Evolutionary conservation across 345 rosid species (phyloP).

Genomic region (Populus davidiana): DNA sequence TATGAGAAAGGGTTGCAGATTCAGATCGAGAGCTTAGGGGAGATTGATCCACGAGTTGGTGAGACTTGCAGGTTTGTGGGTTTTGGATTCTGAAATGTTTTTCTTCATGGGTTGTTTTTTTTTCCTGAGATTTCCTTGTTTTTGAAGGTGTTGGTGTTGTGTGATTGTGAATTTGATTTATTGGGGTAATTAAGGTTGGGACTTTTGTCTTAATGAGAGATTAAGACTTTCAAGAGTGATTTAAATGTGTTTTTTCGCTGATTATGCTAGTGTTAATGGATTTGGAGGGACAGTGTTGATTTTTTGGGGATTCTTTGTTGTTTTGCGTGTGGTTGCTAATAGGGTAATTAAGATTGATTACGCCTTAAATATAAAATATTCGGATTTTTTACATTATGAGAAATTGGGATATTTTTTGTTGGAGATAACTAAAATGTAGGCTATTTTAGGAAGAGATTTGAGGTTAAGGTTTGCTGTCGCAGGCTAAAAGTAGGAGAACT

Average conservation of each 20-base stretch:
- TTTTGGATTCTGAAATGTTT: not conserved
- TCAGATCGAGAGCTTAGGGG: constrained; percentile 93
- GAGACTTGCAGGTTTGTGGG: constrained; percentile 90
- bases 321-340: not conserved
- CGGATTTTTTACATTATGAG: not conserved
- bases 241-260: not conserved
- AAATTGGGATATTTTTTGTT: not conserved
- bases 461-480: not conserved
- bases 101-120: not conserved
- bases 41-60: constrained; percentile 92
- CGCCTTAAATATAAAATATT: not conserved
- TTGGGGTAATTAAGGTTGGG: not conserved
- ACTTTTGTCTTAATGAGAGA: not conserved
- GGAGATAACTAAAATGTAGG: not conserved
- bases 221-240: not conserved
- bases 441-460: constrained; percentile 1
- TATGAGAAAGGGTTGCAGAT: constrained; percentile 91
- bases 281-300: not conserved
- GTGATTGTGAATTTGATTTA: not conserved
- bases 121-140: not conserved
- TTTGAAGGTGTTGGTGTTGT: not conserved
- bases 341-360: not conserved
- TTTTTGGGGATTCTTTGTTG: not conserved
- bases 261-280: not conserved
- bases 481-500: not conserved